phyloP scores from a whole-genome alignment of 129 eudicot species.

The Scalesia atractyloides region DNA sequence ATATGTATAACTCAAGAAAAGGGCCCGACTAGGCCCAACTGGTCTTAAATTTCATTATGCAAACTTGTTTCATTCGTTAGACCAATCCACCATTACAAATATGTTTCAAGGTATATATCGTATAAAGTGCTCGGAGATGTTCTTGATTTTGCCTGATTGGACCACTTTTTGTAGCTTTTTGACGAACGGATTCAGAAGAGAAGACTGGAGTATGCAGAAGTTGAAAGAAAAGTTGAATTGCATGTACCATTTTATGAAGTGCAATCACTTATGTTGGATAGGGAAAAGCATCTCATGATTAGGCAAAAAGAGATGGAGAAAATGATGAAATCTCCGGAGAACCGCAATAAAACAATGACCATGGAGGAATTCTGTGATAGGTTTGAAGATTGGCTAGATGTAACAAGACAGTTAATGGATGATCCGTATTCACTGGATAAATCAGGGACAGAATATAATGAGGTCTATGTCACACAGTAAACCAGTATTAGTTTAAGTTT shows the following conservation, averaged over 20 bases:
- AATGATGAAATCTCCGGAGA: slow-evolving; percentile 22
- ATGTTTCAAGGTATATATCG: background rate
- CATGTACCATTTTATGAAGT: slow-evolving; percentile 42
- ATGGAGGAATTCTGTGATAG: slow-evolving; percentile 17
- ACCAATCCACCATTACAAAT: background rate
- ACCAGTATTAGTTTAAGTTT: background rate
- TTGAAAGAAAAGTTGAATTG: slow-evolving; percentile 35
- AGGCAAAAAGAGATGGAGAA: slow-evolving; percentile 43
- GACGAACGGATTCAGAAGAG: slow-evolving; percentile 30
- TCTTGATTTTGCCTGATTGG: background rate
- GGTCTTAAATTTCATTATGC: background rate
- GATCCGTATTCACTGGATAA: slow-evolving; percentile 40
- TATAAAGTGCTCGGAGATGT: background rate
- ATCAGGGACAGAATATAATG: slow-evolving; percentile 36
- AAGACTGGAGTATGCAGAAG: slow-evolving; percentile 39
- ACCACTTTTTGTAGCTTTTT: slow-evolving; percentile 17
- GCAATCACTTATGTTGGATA: slow-evolving; percentile 34
- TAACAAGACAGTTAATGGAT: slow-evolving; percentile 38
- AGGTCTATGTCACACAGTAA: slow-evolving; percentile 21
- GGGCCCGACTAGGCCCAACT: background rate
- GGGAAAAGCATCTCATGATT: slow-evolving; percentile 36
- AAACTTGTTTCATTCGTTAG: background rate
- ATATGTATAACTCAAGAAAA: background rate
- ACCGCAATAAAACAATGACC: slow-evolving; percentile 8
- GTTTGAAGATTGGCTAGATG: slow-evolving; percentile 34